Evolutionary conservation across 1,284 basidiomycete genomes (phyloP).

Genomic region (Malassezia brasiliensis): DNA sequence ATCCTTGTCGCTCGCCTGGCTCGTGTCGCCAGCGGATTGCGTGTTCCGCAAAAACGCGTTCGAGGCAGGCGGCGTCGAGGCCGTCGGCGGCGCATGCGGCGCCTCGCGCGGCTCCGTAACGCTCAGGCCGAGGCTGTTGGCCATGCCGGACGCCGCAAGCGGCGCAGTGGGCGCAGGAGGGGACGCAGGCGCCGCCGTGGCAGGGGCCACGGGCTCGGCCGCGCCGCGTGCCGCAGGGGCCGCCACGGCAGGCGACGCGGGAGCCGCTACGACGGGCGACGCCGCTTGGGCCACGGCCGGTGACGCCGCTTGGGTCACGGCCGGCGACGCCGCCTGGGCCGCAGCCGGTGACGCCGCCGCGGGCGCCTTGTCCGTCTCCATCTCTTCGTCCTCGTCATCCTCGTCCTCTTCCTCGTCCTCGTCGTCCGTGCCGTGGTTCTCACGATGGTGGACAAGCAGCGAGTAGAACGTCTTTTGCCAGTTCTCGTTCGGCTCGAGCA

Average conservation of each 20-base stretch:
- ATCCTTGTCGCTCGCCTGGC: background rate
- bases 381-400: slow-evolving; percentile 17
- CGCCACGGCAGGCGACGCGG: too few species aligned
- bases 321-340: too few species aligned
- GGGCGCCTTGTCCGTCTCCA: slow-evolving; percentile 13
- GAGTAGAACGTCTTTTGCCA: slow-evolving; percentile 48
- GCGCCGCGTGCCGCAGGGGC: too few species aligned
- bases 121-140: slow-evolving; percentile 15
- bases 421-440: slow-evolving; percentile 42
- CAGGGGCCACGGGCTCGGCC: too few species aligned
- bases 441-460: slow-evolving; percentile 40
- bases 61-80: background rate
- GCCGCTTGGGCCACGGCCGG: background rate
- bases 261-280: too few species aligned
- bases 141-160: background rate
- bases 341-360: background rate
- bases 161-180: background rate
- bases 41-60: background rate
- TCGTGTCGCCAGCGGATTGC: background rate
- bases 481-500: slow-evolving; percentile 30
- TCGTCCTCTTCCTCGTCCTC: slow-evolving; percentile 34
- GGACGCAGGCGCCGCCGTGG: too few species aligned
- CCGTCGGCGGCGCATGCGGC: background rate
- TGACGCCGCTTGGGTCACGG: background rate
- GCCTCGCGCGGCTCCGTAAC: background rate